phyloP scores from a whole-genome alignment of 345 rosid genomes.

The Gossypium ekmanianum region DNA sequence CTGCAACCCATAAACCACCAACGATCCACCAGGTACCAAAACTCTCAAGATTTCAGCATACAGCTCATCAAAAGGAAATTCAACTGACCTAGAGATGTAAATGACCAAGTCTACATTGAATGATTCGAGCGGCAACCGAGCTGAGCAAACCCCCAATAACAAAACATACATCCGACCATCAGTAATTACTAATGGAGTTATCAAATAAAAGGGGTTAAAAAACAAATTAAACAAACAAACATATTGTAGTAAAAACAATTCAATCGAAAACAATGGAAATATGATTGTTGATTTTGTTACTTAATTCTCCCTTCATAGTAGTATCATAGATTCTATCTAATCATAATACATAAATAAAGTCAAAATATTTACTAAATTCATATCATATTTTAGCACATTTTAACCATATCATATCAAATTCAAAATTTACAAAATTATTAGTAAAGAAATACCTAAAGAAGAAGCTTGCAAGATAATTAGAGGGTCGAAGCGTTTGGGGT shows the following conservation, averaged over 20 bases:
- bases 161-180: neutral
- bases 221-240: neutral
- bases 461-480: conserved; percentile 61
- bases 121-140: conserved; percentile 59
- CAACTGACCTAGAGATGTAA: conserved; percentile 40
- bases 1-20: neutral
- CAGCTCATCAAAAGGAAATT: conserved; percentile 51
- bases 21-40: conserved; percentile 62
- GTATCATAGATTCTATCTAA: no score
- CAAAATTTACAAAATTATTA: no score
- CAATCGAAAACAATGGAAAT: no score
- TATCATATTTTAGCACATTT: no score
- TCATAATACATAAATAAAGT: no score
- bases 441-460: conserved; percentile 35
- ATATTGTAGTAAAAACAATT: neutral
- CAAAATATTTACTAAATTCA: no score
- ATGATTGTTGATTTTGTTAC: no score
- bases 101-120: conserved; percentile 49
- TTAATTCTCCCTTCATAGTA: no score
- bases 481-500: conserved; percentile 39
- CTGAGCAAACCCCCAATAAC: conserved; percentile 36
- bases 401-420: no score
- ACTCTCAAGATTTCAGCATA: conserved; percentile 55
- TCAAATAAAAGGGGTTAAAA: neutral
- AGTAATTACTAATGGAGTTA: neutral